Base-by-base conservation (phyloP, 2,329 filamentous ascomycete species). In the Bimuria novae-zelandiae region DNA sequence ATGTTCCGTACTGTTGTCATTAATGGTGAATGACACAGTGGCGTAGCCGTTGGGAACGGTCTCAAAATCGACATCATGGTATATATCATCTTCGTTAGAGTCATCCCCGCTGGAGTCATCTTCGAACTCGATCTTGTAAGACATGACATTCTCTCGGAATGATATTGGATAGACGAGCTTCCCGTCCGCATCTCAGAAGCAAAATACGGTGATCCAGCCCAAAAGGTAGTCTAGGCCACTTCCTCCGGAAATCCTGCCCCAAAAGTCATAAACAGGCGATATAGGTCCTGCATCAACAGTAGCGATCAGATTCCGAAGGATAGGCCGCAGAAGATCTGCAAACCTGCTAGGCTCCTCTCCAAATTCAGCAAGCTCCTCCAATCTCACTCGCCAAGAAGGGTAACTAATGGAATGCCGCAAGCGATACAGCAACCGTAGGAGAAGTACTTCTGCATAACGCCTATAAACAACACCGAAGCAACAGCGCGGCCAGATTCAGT, bases 401-500 rank as follows among this genome's bases (percentile, higher is more conserved):
- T 84, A 0, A 84, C 79, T 0, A 75, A 76, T 0, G 82, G 82
- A 2, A 84, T 69, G 0, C 81, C 82, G 55, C 81, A 84, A 0
- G 16, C 10, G 0, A 72, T 49, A n/a, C 12, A 40, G 10, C 60
- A 59, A 1, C 5, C 19, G 56, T 76, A 79, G 0, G 42, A 49
- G 52, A 83, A 84, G 57, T 82, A 83, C 19, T 76, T 71, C 59
- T 82, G 76, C 69, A 82, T 65, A 0, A 75, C 65, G 2, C 76
- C 79, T 80, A 84, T 83, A 69, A 84, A 78, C 1, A 82, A 36
- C 2, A 83, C 68, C 0, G 76, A 67, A 0, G 77, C 77, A 1
- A 77, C 72, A 0, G 76, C 65, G 6, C 60, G 60, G 60, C 84
- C 82, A 0, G 59, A 59, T 1, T 70, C 54, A 0, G 74, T 78